These are phyloP conservation scores for Heterobasidion irregulare DNA, from an alignment of 1,284 basidiomycete genomes.

Conservation along the genomic window DNA sequence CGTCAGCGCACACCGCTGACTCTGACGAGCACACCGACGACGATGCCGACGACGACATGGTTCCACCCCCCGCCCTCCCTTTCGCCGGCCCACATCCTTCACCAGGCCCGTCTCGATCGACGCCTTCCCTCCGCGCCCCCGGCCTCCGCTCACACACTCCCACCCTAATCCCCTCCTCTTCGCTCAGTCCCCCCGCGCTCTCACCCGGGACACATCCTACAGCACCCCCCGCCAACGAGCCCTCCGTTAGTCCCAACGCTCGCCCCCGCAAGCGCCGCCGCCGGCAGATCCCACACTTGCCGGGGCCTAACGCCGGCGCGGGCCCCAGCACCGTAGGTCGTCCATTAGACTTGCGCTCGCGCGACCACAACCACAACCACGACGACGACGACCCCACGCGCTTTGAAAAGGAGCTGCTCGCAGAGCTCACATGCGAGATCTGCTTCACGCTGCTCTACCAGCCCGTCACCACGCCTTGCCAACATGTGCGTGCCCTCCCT, in stretches of 20 bases:
- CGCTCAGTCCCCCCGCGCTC: conserved; percentile 10
- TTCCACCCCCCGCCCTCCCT: not conserved
- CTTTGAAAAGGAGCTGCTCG: conserved; percentile 65
- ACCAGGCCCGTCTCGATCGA: not conserved
- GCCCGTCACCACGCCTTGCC: conserved; percentile 89
- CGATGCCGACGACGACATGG: conserved; percentile 9
- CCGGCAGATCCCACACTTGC: conserved; percentile 16
- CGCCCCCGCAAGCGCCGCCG: conserved; percentile 11
- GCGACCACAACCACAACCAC: conserved; percentile 10
- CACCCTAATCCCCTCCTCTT: conserved; percentile 15
- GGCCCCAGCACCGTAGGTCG: not conserved
- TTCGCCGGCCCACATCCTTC: not conserved
- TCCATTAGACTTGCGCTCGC: too few relatives aligned
- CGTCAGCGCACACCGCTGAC: conserved; percentile 10
- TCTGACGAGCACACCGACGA: conserved; percentile 16
- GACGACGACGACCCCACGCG: conserved; percentile 16
- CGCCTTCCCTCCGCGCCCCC: not conserved
- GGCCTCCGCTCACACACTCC: not conserved
- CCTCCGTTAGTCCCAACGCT: not conserved
- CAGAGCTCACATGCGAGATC: conserved; percentile 84
- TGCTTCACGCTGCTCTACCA: conserved; percentile 81
- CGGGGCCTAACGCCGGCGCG: conserved; percentile 15
- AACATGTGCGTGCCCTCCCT: conserved; percentile 58
- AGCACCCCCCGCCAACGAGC: not conserved
- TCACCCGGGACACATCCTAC: conserved; percentile 8